Evolutionary conservation across 2,329 filamentous ascomycete species (phyloP), one percentile per base, ranked within the genome.

Genomic region (Talaromyces sp.): DNA sequence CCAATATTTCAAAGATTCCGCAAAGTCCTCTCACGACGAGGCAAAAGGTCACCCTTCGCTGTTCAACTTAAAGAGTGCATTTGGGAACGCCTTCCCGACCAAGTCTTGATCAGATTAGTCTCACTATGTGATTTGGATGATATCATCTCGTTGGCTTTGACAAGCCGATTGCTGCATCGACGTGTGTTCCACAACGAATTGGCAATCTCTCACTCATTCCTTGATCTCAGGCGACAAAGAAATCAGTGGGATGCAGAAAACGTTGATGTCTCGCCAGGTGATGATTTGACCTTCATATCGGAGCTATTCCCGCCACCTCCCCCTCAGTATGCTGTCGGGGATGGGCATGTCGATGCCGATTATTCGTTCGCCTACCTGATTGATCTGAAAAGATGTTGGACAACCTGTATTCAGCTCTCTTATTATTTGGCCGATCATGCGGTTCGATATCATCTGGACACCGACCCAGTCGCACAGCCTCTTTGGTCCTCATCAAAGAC

Each of bases 281-380:
- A 66, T 43, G 63, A 66, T 14, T 46, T 67, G 11, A 56, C 61
- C 13, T 67, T 67, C 44, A 61, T 67, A 16, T 58, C 62, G 1
- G 56, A 61, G 13, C 46, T 67, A 16, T 67, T 67, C 4, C 64
- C 65, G 10, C 64, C 65, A 8, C 62, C 63, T 0, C 65, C 65
- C 20, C 64, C 65, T 17, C 56, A 63, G 9, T 67, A 67, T 30
- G 49, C 59, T 3, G n/a, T 47, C 9, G 57, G 37, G 11, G 37
- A 51, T 9, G 39, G 40, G 9, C 56, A 63, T n/a, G 57, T 56
- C 30, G 56, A 57, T 20, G 62, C 61, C 11, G 56, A 62, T n/a
- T 65, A 67, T 40, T 62, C 63, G n/a, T 55, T 67, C 17, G 62
- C 55, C 11, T 67, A 67, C 45, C 39, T 67, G 14, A 54, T 56